Conservation (phyloP, 352 stramenopile genomes). For the Chrysophaeum taylorii region DNA sequence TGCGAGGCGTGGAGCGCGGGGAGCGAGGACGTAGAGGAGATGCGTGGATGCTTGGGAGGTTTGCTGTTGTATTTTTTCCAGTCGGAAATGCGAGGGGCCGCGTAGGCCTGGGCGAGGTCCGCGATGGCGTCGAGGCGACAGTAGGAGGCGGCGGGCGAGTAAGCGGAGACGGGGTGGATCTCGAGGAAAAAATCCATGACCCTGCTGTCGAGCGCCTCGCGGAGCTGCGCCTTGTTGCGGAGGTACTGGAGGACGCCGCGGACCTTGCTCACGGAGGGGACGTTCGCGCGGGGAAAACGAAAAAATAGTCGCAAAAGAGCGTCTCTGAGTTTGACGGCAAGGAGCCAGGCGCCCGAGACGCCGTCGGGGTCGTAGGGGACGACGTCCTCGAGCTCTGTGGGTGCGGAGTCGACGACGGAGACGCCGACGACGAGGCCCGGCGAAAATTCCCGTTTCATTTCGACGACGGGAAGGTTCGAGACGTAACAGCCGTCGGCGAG, state of each 20-base stretch:
- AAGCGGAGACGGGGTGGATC: not conserved
- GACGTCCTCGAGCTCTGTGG: slow-evolving; percentile 49
- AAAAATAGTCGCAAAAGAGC: slow-evolving; percentile 52
- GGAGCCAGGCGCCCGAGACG: slow-evolving; percentile 69
- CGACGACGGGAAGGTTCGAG: slow-evolving; percentile 71
- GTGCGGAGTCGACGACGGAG: slow-evolving; percentile 66
- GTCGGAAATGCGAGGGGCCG: not conserved
- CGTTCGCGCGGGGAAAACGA: slow-evolving; percentile 44
- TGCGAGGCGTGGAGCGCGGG: no score
- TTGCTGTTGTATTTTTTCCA: no score
- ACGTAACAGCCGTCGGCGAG: slow-evolving; percentile 79
- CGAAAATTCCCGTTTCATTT: slow-evolving; percentile 57
- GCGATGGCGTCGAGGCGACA: not conserved
- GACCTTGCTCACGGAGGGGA: not conserved
- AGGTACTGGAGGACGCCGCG: not conserved
- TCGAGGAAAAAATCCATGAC: slow-evolving; percentile 9
- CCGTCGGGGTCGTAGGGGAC: slow-evolving; percentile 51
- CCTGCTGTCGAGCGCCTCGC: not conserved
- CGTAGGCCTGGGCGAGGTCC: not conserved
- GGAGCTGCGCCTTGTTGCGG: not conserved
- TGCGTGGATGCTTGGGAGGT: no score
- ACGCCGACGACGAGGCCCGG: slow-evolving; percentile 73
- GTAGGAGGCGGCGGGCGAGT: not conserved
- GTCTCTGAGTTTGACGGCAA: slow-evolving; percentile 57
- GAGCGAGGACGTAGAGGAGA: no score